Conservation (phyloP, 2,329 filamentous ascomycete species). For the Aspergillus cejpii region DNA sequence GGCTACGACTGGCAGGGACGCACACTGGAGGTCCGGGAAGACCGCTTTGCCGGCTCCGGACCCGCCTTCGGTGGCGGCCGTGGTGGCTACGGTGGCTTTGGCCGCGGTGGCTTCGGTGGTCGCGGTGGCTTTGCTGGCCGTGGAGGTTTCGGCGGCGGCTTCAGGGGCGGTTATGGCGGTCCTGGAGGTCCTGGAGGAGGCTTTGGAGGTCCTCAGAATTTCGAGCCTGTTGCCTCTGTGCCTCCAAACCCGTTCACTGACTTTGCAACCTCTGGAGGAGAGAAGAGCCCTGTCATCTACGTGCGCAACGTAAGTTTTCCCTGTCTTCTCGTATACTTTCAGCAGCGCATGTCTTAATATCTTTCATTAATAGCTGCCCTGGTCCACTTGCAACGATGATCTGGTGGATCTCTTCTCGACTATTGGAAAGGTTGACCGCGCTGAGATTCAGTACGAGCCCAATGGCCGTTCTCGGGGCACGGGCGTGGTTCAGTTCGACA, state of each 20-base stretch:
- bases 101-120: slow-evolving; percentile 41
- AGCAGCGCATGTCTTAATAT: too few relatives aligned
- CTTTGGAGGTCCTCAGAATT: slow-evolving; percentile 27
- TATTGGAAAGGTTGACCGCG: slow-evolving; percentile 94
- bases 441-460: slow-evolving; percentile 98
- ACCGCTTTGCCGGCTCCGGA: slow-evolving; percentile 70
- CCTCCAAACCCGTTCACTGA: slow-evolving; percentile 86
- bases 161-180: slow-evolving; percentile 48
- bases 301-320: slow-evolving; percentile 79
- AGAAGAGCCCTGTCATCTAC: slow-evolving; percentile 78
- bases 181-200: slow-evolving; percentile 47
- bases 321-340: background rate
- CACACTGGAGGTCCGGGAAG: slow-evolving; percentile 86
- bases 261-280: slow-evolving; percentile 77
- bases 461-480: slow-evolving; percentile 92
- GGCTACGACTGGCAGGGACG: slow-evolving; percentile 98
- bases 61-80: slow-evolving; percentile 40
- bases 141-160: slow-evolving; percentile 50
- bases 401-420: slow-evolving; percentile 93
- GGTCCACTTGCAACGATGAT: slow-evolving; percentile 98
- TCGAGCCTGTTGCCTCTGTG: slow-evolving; percentile 46
- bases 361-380: slow-evolving; percentile 67
- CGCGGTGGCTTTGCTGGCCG: slow-evolving; percentile 42
- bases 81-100: slow-evolving; percentile 37
- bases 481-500: slow-evolving; percentile 93